Evolutionary conservation across 805 yeast species (phyloP).

Genomic region (Wickerhamomyces queroliae): DNA sequence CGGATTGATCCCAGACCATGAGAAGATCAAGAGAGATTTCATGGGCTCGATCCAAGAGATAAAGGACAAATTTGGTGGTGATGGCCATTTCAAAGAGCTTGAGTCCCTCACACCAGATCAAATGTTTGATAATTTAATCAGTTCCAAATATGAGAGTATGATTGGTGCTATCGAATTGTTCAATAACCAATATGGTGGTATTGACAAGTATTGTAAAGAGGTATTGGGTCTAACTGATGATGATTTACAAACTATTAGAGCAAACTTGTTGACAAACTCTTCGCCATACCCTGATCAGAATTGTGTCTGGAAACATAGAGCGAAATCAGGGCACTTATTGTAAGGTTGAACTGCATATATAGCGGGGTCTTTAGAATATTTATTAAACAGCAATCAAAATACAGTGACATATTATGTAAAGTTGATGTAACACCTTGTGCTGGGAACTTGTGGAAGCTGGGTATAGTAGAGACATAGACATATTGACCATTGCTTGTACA

Average conservation of each 20-base stretch:
- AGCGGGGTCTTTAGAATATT: not conserved
- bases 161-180: slow-evolving; percentile 52
- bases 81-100: slow-evolving; percentile 2
- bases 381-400: no score
- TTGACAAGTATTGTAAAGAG: slow-evolving; percentile 39
- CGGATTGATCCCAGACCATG: slow-evolving; percentile 49
- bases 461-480: no score
- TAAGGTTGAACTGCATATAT: not conserved
- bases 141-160: slow-evolving; percentile 69
- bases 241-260: slow-evolving; percentile 36
- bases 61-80: slow-evolving; percentile 1
- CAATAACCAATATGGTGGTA: slow-evolving; percentile 46
- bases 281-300: slow-evolving; percentile 14
- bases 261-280: slow-evolving; percentile 21
- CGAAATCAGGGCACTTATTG: slow-evolving; percentile 8
- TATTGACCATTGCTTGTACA: no score
- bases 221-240: slow-evolving; percentile 37
- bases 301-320: slow-evolving; percentile 19
- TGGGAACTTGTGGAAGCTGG: no score
- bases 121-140: slow-evolving; percentile 54
- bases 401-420: no score
- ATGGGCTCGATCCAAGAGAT: slow-evolving; percentile 9
- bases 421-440: no score
- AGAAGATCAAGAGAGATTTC: slow-evolving; percentile 17
- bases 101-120: slow-evolving; percentile 26